Base-by-base conservation (phyloP, 2,329 filamentous ascomycete species). In the Calonectria honghensis region DNA sequence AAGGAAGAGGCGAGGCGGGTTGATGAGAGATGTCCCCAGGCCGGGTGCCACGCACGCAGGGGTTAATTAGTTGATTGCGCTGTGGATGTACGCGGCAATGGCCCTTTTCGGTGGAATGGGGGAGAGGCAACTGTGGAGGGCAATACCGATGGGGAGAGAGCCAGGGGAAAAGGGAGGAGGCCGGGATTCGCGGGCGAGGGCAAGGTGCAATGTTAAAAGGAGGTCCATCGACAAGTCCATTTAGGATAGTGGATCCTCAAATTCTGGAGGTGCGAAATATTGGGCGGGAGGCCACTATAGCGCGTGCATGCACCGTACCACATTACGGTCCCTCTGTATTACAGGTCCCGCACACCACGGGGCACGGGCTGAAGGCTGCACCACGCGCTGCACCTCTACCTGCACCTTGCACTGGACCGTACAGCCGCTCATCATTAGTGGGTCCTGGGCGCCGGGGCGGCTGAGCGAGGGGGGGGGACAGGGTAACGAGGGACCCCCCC, bases 201-300 rank as follows among this genome's bases (percentile, higher is more conserved):
- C 66, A 75, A 71, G 63, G 69, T 54, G 72, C 81, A 64, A 70
- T 70, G 57, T 52, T 51, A 51, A 81, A 81, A 81, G 79, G 79
- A 81, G 79, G 79, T 76, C 75, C 74, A 76, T 81, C 72, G 71
- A 79, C 67, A 74, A 70, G 74, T 69, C 75, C 64, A 70, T 75
- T 73, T 71, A 57, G 68, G 70, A 73, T 75, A 76, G 76, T 78
- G 79, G 79, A 75, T 73, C 79, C 76, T 68, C 76, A 72, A 66
- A 68, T 63, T 67, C 73, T 80, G 70, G 72, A 75, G 77, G 75
- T 75, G 67, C 35, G 37, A 61, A 50, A 59, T 41, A 41, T 39
- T 41, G 67, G 52, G 52, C 67, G 67, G 52, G 27, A 59, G 37
- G 31, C 39, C 52, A 68, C 66, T 68, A 59, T 57, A 68, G 65